Base-by-base conservation (phyloP, 208 protist species). In the Borovskyia barvae region DNA sequence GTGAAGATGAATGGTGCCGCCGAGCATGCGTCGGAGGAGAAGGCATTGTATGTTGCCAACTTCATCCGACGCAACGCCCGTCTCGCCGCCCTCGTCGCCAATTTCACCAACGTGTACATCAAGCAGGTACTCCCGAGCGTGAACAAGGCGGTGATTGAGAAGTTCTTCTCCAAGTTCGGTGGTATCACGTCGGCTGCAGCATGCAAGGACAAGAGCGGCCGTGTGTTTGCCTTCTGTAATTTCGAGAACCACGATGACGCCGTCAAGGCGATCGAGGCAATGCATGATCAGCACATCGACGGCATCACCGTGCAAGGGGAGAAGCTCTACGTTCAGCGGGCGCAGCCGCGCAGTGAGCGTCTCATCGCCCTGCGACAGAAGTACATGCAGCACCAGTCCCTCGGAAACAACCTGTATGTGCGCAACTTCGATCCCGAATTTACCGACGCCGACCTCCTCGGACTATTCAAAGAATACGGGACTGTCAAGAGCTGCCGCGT, bases 91-190 rank as follows among this genome's bases (percentile, higher is more conserved):
- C 82, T 91, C 22, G 92, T 97, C 20, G 84, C 95, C 24, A 95
- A 90, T 59, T 99, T 98, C 86, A 99, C 97, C 49, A 99, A 99
- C 75, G 85, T 99, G 19, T 99, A 98, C 84, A 94, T 99, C 52
- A 99, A 99, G 86, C 95, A 98, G 79, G 82, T 99, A 14, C 73
- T 93, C 47, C 87, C 90, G 5, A 84, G 69, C 26, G 85, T 97
- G 29, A 80, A 82, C 60, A 93, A 97, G 63, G 93, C 96, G 3
- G 53, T 95, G 26, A 88, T 99, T 32, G 85, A 85, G 48, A 92
- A 98, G 52, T 84, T 97, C 49, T 98, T 99, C 56, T 57, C 67
- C 15, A 85, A 90, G 70, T 98, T 94, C 74, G 98, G 98, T 54
- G 80, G 80, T 41, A 97, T 99, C 68, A 97, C 87, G 35, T 97